phyloP scores from a whole-genome alignment of 1,139 yeast species.

The Hyphopichia burtonii region DNA sequence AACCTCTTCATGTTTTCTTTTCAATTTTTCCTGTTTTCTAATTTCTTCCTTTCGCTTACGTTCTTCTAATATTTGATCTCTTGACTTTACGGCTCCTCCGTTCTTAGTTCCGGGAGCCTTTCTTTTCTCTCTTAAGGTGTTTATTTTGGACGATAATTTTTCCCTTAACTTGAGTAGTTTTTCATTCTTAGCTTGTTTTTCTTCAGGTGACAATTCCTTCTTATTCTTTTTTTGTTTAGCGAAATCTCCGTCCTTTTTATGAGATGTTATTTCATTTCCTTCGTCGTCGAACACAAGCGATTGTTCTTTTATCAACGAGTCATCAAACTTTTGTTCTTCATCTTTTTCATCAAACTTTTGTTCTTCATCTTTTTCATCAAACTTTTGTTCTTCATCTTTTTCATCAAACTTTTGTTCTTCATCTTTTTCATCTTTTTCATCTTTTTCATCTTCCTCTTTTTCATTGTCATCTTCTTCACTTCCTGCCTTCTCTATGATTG shows the following conservation, averaged over 20 bases:
- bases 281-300: slow-evolving; percentile 72
- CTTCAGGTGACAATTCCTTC: slow-evolving; percentile 42
- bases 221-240: slow-evolving; percentile 22
- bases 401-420: not conserved
- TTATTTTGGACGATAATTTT: slow-evolving; percentile 72
- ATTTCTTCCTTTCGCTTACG: slow-evolving; percentile 43
- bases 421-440: slow-evolving; percentile 5
- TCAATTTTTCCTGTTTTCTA: slow-evolving; percentile 30
- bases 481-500: slow-evolving; percentile 13
- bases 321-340: not conserved
- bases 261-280: slow-evolving; percentile 29
- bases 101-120: slow-evolving; percentile 87
- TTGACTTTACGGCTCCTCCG: slow-evolving; percentile 77
- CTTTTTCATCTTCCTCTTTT: slow-evolving; percentile 11
- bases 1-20: slow-evolving; percentile 37
- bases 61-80: slow-evolving; percentile 72
- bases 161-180: slow-evolving; percentile 66
- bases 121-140: slow-evolving; percentile 69
- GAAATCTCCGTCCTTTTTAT: not conserved
- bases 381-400: slow-evolving; percentile 7
- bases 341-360: slow-evolving; percentile 7
- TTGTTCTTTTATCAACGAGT: slow-evolving; percentile 29
- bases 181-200: slow-evolving; percentile 47
- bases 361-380: slow-evolving; percentile 3
- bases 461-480: slow-evolving; percentile 13